Evolutionary conservation across 2,329 filamentous ascomycete genomes (phyloP).

Genomic region (Cladosporium velox): DNA sequence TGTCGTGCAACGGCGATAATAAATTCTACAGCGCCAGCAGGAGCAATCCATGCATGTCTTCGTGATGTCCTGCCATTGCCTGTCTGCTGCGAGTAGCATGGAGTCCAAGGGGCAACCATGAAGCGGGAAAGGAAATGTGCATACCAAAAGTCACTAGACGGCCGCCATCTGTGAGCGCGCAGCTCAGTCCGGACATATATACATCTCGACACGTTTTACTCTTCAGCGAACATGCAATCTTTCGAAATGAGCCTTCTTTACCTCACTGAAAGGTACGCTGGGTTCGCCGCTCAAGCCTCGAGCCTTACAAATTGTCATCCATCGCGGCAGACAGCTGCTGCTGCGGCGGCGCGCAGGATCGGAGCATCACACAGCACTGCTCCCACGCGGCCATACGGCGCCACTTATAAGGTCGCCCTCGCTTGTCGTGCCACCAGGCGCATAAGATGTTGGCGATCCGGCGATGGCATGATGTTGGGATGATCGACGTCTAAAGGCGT

Average conservation of each 20-base stretch:
- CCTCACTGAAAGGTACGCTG: not conserved
- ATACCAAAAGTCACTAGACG: not conserved
- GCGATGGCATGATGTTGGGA: constrained; percentile 2
- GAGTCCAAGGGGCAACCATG: not conserved
- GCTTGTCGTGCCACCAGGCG: not conserved
- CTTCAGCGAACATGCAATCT: not conserved
- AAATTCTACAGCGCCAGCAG: not conserved
- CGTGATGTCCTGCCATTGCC: not conserved
- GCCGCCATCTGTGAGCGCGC: not conserved
- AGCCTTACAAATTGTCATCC: not conserved
- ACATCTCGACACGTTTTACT: not conserved
- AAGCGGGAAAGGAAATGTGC: not conserved
- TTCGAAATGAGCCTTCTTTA: not conserved
- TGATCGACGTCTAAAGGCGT: constrained; percentile 1
- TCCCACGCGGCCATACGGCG: not conserved
- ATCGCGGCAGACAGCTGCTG: not conserved
- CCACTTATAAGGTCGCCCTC: not conserved
- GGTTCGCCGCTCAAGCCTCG: not conserved
- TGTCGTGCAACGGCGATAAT: not conserved
- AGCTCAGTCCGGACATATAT: not conserved
- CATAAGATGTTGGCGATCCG: not conserved
- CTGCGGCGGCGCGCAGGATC: not conserved
- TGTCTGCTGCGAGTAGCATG: not conserved
- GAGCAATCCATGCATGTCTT: not conserved
- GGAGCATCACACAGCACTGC: not conserved